phyloP scores from a whole-genome alignment of 2,329 filamentous ascomycete genomes.

The Dactylellina sp. region DNA sequence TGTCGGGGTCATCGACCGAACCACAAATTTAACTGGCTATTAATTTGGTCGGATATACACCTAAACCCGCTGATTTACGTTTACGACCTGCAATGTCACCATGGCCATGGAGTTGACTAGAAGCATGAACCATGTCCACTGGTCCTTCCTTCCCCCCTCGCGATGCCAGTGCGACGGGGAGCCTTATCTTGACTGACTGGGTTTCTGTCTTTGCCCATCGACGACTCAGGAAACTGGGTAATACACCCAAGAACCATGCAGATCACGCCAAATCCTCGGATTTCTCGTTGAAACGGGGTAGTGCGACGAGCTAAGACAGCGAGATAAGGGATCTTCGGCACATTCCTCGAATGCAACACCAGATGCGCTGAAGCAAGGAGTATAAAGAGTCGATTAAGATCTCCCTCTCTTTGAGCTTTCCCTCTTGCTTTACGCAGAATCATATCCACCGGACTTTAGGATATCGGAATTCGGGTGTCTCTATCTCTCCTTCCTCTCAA shows the following conservation, averaged over 20 bases:
- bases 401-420: constrained; percentile 4
- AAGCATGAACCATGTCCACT: constrained; percentile 26
- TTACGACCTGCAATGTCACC: constrained; percentile 15
- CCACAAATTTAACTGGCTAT: not conserved
- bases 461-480: constrained; percentile 12
- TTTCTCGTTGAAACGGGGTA: constrained; percentile 11
- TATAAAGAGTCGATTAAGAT: constrained; percentile 39
- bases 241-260: constrained; percentile 36
- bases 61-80: not conserved
- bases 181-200: constrained; percentile 31
- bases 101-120: constrained; percentile 2
- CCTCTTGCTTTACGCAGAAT: constrained; percentile 7
- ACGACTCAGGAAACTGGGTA: constrained; percentile 52
- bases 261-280: constrained; percentile 33
- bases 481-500: constrained; percentile 8
- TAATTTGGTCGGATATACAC: not conserved
- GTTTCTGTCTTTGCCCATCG: constrained; percentile 7
- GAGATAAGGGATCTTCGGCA: constrained; percentile 32
- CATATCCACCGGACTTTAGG: constrained; percentile 16
- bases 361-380: constrained; percentile 28
- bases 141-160: not conserved
- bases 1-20: not conserved
- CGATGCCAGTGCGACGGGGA: constrained; percentile 7
- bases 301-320: constrained; percentile 10
- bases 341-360: constrained; percentile 34